Evolutionary conservation across 345 rosid genomes (phyloP).

Genomic region (Euclidium syriacum): DNA sequence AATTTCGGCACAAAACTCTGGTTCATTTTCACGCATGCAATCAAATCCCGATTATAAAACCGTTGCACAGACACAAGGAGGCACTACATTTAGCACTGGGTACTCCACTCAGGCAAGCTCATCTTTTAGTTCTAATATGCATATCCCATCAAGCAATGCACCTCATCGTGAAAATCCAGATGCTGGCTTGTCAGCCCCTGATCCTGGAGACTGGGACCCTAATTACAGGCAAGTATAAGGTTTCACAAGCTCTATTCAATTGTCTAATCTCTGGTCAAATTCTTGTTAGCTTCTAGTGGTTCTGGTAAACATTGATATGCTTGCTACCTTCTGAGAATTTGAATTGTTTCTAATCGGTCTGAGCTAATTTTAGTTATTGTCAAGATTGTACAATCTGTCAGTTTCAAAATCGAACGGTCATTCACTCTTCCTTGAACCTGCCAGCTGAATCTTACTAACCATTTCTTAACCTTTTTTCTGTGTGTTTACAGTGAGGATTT

Average conservation of each 20-base stretch:
- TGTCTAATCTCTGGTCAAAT: no score
- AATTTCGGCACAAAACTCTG: slow-evolving; percentile 41
- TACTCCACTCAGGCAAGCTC: slow-evolving; percentile 49
- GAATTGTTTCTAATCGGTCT: no score
- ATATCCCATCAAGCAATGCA: slow-evolving; percentile 39
- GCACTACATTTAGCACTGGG: slow-evolving; percentile 42
- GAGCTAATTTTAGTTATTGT: no score
- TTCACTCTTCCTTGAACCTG: no score
- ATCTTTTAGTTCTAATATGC: no score
- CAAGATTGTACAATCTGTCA: no score
- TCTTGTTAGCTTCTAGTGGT: no score
- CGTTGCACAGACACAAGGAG: slow-evolving; percentile 59
- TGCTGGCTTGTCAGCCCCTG: slow-evolving; percentile 54
- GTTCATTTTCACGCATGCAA: slow-evolving; percentile 49
- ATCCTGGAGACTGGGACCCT: slow-evolving; percentile 99
- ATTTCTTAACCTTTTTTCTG: slow-evolving; percentile 15
- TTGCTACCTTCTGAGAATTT: no score
- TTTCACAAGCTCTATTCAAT: no score
- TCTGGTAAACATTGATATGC: no score
- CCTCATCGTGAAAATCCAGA: slow-evolving; percentile 48
- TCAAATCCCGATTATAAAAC: slow-evolving; percentile 41
- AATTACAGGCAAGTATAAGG: slow-evolving; percentile 88
- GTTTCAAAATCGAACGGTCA: no score
- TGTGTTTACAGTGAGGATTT: slow-evolving; percentile 72
- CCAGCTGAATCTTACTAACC: no score